Evolutionary conservation across 2,329 filamentous ascomycete genomes (phyloP).

Genomic region (Simplicillium aogashimaense): DNA sequence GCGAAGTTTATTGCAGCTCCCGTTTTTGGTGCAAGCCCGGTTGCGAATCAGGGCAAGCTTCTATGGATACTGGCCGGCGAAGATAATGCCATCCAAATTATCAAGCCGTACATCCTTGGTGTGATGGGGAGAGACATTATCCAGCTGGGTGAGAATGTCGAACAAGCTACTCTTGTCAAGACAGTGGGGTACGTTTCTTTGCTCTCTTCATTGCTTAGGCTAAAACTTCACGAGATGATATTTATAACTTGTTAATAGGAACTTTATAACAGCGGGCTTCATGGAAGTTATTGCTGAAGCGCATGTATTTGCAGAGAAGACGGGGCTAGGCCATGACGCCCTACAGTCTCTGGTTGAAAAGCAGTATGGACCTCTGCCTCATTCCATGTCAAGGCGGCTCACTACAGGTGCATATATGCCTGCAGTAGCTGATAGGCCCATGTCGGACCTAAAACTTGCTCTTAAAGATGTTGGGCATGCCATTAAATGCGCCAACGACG

Average conservation of each 20-base stretch:
- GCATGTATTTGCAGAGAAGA: conserved; percentile 36
- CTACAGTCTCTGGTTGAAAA: conserved; percentile 32
- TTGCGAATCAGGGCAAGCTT: conserved; percentile 33
- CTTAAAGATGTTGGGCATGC: conserved; percentile 43
- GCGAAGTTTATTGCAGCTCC: conserved; percentile 32
- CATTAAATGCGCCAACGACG: conserved; percentile 28
- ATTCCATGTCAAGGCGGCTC: conserved; percentile 25
- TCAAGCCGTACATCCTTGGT: conserved; percentile 28
- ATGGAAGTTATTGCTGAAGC: conserved; percentile 39
- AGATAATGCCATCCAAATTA: conserved; percentile 17
- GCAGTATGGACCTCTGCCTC: conserved; percentile 25
- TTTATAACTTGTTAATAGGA: conserved; percentile 20
- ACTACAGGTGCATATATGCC: conserved; percentile 28
- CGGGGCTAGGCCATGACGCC: conserved; percentile 25
- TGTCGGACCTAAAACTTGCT: conserved; percentile 37
- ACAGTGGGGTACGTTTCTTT: conserved; percentile 26
- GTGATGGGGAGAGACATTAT: conserved; percentile 32
- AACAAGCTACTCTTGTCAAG: conserved; percentile 34
- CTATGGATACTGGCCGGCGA: conserved; percentile 36
- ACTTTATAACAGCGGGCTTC: conserved; percentile 37
- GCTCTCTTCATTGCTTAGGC: too few species aligned
- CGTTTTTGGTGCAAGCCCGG: conserved; percentile 39
- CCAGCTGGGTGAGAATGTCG: conserved; percentile 28
- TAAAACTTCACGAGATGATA: too few species aligned
- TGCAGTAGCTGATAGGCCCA: conserved; percentile 22